A percentile compares a stretch with the other conserved stretches of the same genome.
Evolutionary conservation across 2,329 filamentous ascomycete genomes (phyloP).

Genomic region (Scedosporium boydii): DNA sequence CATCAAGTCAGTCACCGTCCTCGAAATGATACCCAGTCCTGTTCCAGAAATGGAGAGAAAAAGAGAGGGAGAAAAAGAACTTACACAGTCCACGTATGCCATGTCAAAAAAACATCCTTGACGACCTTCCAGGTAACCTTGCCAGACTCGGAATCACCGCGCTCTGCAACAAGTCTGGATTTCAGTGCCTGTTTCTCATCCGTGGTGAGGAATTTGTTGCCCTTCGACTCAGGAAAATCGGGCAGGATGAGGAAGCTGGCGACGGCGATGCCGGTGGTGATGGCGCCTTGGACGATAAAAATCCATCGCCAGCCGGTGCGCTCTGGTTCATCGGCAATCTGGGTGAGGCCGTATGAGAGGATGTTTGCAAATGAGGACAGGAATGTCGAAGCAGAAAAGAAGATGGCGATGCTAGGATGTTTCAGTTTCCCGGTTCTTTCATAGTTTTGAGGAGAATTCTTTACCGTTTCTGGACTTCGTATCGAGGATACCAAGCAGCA

Average conservation of each 20-base stretch:
- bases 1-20: not conserved
- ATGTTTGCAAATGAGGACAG: not conserved
- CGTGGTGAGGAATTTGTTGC: not conserved
- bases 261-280: constrained; percentile 24
- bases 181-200: not conserved
- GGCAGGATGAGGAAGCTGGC: constrained; percentile 23
- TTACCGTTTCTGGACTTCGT: not conserved
- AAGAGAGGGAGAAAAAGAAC: not conserved
- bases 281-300: constrained; percentile 57
- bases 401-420: not conserved
- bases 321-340: not conserved
- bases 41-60: no score
- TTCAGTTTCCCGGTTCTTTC: not conserved
- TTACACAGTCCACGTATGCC: not conserved
- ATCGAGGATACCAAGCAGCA: not conserved
- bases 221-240: constrained; percentile 22
- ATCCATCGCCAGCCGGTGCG: constrained; percentile 55
- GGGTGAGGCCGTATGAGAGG: not conserved
- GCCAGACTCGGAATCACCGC: not conserved
- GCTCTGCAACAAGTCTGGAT: not conserved
- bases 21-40: not conserved
- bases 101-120: not conserved
- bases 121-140: not conserved
- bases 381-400: not conserved
- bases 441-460: not conserved